Evolutionary conservation across 176 grass and related monocot genomes (phyloP), one percentile per base, ranked within the genome.

Genomic region (Dendrocalamus sinicus): DNA sequence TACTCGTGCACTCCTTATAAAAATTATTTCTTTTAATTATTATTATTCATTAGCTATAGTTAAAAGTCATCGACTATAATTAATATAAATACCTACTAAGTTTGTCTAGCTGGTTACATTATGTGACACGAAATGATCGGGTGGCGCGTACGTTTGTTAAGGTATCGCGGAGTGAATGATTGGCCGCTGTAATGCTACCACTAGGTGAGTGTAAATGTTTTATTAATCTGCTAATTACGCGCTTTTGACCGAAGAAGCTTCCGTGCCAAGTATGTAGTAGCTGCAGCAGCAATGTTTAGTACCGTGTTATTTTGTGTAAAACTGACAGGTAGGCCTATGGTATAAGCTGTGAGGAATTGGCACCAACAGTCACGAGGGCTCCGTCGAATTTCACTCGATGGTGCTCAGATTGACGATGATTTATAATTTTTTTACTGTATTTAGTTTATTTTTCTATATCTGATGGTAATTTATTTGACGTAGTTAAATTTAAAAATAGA

Each of bases 241-340:
- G 83, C 22, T 89, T 89, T 60, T 14, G 54, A 30, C 17, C 39
- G 5, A 78, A 58, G 79, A 90, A 83, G 73, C 79, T 90, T 90
- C 73, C 20, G 37, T 58, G 79, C 65, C 77, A 77, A 71, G 78
- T 41, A 85, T 46, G 45, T 12, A 46, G 50, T 8, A 26, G 60
- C 12, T 7, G n/a, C 26, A 61, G 8, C 35, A 16, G 28, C 26
- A 22, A 54, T 20, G 26, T 12, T 28, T 28, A 9, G 61, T 63
- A 9, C 3, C 50, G 44, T 63, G 30, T 74, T 80, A 15, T 45
- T 74, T 32, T 45, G 44, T 47, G 39, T 53, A 16, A 78, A 78
- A 70, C 24, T 71, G 40, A 71, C 41, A 78, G 22, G 53, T 60
- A 67, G 35, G 47, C 17, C 63, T 20, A 12, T 13, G 46, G 28